phyloP scores from a whole-genome alignment of 2,329 filamentous ascomycete genomes.

The Sporothrix luriei region DNA sequence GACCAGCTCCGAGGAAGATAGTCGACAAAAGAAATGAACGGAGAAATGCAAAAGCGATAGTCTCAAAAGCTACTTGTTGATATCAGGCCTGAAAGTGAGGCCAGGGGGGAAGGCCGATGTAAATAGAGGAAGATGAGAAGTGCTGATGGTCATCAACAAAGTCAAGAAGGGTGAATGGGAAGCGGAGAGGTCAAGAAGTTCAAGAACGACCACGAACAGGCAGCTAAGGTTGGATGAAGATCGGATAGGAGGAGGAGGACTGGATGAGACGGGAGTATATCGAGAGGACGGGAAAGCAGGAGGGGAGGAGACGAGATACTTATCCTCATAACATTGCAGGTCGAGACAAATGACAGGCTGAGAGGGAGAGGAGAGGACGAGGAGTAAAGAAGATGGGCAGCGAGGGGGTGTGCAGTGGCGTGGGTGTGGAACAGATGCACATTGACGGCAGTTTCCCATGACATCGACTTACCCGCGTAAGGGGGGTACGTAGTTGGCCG shows the following conservation, averaged over 20 bases:
- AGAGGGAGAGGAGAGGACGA: constrained; percentile 20
- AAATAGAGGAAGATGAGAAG: constrained; percentile 23
- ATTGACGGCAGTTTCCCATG: neutral
- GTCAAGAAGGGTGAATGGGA: neutral
- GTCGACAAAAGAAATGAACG: constrained; percentile 26
- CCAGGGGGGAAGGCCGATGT: constrained; percentile 25
- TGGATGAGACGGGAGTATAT: constrained; percentile 28
- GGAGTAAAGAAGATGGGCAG: neutral
- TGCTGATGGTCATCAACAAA: constrained; percentile 23
- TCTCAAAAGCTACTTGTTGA: constrained; percentile 24
- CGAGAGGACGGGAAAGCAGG: constrained; percentile 5
- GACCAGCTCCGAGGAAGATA: constrained; percentile 38
- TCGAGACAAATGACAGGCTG: constrained; percentile 34
- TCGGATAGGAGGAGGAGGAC: constrained; percentile 2
- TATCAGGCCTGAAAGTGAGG: constrained; percentile 26
- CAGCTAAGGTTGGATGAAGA: neutral
- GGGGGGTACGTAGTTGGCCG: neutral
- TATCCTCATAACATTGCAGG: constrained; percentile 34
- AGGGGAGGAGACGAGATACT: constrained; percentile 33
- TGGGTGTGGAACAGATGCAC: constrained; percentile 14
- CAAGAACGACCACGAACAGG: neutral
- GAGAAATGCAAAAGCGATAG: constrained; percentile 26
- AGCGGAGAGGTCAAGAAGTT: neutral
- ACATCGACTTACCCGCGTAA: constrained; percentile 18
- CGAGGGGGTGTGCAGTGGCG: neutral